Conservation (phyloP, 768 basidiomycete genomes). For the Termitomyces sp. region DNA sequence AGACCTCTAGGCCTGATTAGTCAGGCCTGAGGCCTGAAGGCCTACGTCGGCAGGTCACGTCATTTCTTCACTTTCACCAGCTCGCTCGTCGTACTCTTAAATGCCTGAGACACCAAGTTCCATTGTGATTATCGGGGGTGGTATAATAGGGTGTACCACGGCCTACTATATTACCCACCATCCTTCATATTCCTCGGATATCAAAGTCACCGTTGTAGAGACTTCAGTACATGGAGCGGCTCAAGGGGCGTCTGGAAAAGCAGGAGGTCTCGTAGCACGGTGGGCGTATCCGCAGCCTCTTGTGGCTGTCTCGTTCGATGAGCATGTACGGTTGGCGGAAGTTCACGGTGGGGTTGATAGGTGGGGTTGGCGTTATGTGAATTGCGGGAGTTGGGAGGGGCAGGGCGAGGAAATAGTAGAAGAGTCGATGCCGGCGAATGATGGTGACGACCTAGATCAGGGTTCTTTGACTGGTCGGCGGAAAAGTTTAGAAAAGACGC, state of each 20-base stretch:
- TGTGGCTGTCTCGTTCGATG: slow-evolving; percentile 63
- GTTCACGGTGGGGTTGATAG: slow-evolving; percentile 61
- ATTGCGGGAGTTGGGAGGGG: slow-evolving; percentile 74
- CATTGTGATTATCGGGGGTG: slow-evolving; percentile 79
- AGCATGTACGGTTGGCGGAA: slow-evolving; percentile 70
- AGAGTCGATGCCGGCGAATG: not conserved
- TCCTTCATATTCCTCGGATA: slow-evolving; percentile 35
- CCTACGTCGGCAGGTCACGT: not conserved
- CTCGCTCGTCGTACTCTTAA: not conserved
- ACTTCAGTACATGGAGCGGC: slow-evolving; percentile 64
- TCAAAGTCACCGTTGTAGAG: slow-evolving; percentile 61
- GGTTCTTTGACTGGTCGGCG: not conserved
- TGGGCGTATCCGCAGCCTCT: slow-evolving; percentile 79
- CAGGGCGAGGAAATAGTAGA: slow-evolving; percentile 33
- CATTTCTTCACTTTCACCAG: not conserved
- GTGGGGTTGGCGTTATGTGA: slow-evolving; percentile 84
- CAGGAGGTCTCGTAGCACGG: slow-evolving; percentile 79
- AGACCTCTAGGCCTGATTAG: too few species aligned
- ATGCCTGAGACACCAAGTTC: slow-evolving; percentile 21
- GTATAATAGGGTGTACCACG: slow-evolving; percentile 81
- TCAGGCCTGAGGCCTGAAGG: too few species aligned
- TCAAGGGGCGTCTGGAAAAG: slow-evolving; percentile 80
- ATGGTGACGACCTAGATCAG: slow-evolving; percentile 22
- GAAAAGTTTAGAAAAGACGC: slow-evolving; percentile 53
- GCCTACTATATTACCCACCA: slow-evolving; percentile 75